phyloP scores from a whole-genome alignment of 495 filamentous ascomycete genomes.

The Astrothelium macrocarpum region DNA sequence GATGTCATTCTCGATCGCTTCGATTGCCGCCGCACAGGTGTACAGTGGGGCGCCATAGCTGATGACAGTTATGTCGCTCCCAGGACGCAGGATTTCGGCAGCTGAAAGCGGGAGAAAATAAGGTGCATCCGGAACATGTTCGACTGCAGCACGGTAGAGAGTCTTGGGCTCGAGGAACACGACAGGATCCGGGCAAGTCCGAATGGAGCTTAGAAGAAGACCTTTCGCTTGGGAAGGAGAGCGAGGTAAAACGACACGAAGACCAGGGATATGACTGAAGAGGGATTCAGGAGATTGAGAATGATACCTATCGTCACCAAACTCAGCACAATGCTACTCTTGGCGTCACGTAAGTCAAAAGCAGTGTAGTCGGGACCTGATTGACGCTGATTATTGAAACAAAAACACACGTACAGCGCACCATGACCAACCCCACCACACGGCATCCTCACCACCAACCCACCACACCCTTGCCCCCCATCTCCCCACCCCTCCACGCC shows the following conservation, averaged over 20 bases:
- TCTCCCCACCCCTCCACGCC: slow-evolving; percentile 30
- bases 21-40: slow-evolving; percentile 69
- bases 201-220: slow-evolving; percentile 65
- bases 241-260: slow-evolving; percentile 82
- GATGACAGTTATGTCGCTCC: slow-evolving; percentile 74
- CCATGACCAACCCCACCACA: slow-evolving; percentile 94
- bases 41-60: slow-evolving; percentile 92
- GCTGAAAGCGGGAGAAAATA: slow-evolving; percentile 82
- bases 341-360: background rate
- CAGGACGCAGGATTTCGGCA: slow-evolving; percentile 78
- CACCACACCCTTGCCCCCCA: slow-evolving; percentile 23
- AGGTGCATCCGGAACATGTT: slow-evolving; percentile 76
- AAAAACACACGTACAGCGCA: slow-evolving; percentile 51
- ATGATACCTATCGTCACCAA: slow-evolving; percentile 53
- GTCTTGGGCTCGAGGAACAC: slow-evolving; percentile 97
- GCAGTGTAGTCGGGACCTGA: background rate
- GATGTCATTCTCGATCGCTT: slow-evolving; percentile 69
- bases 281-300: slow-evolving; percentile 88
- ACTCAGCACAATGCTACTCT: background rate
- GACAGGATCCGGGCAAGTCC: slow-evolving; percentile 77
- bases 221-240: slow-evolving; percentile 91
- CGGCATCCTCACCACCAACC: slow-evolving; percentile 88
- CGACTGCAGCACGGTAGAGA: slow-evolving; percentile 86
- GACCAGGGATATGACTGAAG: slow-evolving; percentile 84
- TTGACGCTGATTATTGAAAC: background rate